Evolutionary conservation across 1,139 yeast species (phyloP).

Genomic region (Kodamaea sp.): DNA sequence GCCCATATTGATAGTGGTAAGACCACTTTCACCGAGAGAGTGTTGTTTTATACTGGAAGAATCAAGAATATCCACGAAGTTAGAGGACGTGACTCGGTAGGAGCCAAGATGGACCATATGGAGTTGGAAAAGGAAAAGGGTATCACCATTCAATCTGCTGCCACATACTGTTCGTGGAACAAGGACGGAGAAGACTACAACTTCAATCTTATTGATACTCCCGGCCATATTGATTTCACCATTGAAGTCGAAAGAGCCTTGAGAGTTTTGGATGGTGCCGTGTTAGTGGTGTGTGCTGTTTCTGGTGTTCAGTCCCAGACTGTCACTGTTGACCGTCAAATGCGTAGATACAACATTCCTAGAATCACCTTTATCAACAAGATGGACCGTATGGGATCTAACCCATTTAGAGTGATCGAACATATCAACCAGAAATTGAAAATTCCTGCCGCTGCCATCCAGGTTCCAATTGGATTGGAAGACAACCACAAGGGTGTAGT

Average conservation of each 20-base stretch:
- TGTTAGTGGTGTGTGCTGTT: constrained; percentile 95
- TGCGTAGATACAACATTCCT: constrained; percentile 97
- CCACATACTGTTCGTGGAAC: constrained; percentile 96
- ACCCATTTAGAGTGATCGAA: constrained; percentile 93
- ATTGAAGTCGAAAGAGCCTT: constrained; percentile 97
- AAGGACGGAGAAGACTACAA: constrained; percentile 70
- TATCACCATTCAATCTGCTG: constrained; percentile 85
- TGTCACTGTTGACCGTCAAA: constrained; percentile 97
- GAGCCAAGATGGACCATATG: constrained; percentile 72
- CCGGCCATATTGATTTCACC: constrained; percentile 88
- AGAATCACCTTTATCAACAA: constrained; percentile 94
- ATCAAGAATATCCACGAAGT: constrained; percentile 98
- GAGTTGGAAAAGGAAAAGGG: constrained; percentile 84
- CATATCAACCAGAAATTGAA: constrained; percentile 84
- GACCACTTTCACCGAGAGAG: constrained; percentile 95
- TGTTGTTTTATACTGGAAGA: constrained; percentile 92
- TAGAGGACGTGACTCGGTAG: constrained; percentile 95
- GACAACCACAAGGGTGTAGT: constrained; percentile 83
- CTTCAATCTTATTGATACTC: constrained; percentile 52
- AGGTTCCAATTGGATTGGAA: constrained; percentile 96
- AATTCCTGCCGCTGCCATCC: constrained; percentile 96
- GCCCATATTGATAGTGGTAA: constrained; percentile 89
- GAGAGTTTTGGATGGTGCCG: constrained; percentile 97
- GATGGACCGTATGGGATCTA: constrained; percentile 99
- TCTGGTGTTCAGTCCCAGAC: constrained; percentile 98